Evolutionary conservation across 1,284 basidiomycete species (phyloP).

Genomic region (Tilletiaria anomala): DNA sequence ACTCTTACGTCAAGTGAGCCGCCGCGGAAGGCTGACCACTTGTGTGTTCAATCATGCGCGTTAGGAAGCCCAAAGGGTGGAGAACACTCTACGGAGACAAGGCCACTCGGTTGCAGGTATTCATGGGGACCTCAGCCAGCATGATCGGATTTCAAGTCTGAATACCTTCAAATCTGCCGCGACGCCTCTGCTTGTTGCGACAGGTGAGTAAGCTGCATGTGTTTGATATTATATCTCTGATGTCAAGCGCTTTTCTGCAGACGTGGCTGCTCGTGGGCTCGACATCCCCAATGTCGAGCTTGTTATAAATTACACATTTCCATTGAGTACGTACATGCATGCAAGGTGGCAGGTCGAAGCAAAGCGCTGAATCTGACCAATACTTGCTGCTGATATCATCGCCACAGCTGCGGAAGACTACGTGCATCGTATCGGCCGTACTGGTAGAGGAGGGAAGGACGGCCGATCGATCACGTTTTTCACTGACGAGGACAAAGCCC

Average conservation of each 20-base stretch:
- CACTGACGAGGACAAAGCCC: constrained; percentile 47
- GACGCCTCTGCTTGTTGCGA: constrained; percentile 78
- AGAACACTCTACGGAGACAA: constrained; percentile 59
- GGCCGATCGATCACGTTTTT: constrained; percentile 96
- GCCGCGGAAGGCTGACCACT: constrained; percentile 41
- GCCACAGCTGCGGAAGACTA: constrained; percentile 50
- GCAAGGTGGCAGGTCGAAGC: not conserved
- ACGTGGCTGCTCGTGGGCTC: constrained; percentile 88
- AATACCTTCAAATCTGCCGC: constrained; percentile 77
- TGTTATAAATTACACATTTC: constrained; percentile 68
- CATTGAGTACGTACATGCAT: constrained; percentile 49
- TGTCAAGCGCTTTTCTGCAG: constrained; percentile 31
- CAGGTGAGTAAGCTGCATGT: constrained; percentile 38
- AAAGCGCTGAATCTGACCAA: not conserved
- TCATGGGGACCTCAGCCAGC: constrained; percentile 84
- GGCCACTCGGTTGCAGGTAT: constrained; percentile 76
- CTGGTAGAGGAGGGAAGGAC: constrained; percentile 76
- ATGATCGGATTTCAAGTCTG: constrained; percentile 68
- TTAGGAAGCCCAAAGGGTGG: constrained; percentile 73
- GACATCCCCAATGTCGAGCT: constrained; percentile 92
- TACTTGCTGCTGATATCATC: not conserved
- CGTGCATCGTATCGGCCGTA: constrained; percentile 91
- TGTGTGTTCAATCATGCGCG: too few species aligned
- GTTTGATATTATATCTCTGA: too few species aligned
- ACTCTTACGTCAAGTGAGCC: not conserved